Evolutionary conservation across 2,329 filamentous ascomycete genomes (phyloP).

Genomic region (Exophiala oligosperma): DNA sequence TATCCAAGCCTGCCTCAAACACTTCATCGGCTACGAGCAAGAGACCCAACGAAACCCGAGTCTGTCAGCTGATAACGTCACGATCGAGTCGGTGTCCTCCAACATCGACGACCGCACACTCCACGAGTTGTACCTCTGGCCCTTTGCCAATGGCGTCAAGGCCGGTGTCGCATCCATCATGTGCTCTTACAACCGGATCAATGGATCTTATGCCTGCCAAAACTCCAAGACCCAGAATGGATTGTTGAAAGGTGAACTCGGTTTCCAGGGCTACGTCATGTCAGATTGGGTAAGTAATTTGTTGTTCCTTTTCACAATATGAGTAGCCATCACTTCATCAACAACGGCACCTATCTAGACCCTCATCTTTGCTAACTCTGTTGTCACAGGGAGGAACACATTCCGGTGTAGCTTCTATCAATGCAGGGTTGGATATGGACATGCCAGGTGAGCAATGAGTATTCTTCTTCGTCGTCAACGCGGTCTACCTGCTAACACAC

Average conservation of each 20-base stretch:
- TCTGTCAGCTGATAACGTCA: slow-evolving; percentile 55
- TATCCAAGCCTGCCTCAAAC: slow-evolving; percentile 44
- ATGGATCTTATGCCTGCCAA: slow-evolving; percentile 51
- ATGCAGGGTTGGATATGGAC: slow-evolving; percentile 48
- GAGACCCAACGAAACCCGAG: slow-evolving; percentile 43
- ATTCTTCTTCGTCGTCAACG: background rate
- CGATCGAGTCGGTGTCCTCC: slow-evolving; percentile 42
- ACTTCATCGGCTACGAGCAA: slow-evolving; percentile 66
- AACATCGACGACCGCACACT: slow-evolving; percentile 72
- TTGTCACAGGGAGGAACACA: slow-evolving; percentile 39
- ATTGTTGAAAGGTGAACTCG: slow-evolving; percentile 52
- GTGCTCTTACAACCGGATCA: slow-evolving; percentile 50
- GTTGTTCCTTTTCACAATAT: too few species aligned
- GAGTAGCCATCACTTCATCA: too few species aligned
- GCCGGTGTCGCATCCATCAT: slow-evolving; percentile 60
- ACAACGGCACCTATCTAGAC: too few species aligned
- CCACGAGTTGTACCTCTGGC: slow-evolving; percentile 77
- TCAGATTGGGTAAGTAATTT: slow-evolving; percentile 38
- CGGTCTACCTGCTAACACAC: too few species aligned
- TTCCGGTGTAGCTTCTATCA: slow-evolving; percentile 40
- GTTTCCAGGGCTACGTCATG: slow-evolving; percentile 51
- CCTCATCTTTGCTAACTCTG: too few species aligned
- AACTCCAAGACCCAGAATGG: slow-evolving; percentile 48
- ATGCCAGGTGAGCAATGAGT: slow-evolving; percentile 40
- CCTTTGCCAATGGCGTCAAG: slow-evolving; percentile 70